Evolutionary conservation across 73 alveolate species (phyloP).

Genomic region (Paramecium octaurelia): DNA sequence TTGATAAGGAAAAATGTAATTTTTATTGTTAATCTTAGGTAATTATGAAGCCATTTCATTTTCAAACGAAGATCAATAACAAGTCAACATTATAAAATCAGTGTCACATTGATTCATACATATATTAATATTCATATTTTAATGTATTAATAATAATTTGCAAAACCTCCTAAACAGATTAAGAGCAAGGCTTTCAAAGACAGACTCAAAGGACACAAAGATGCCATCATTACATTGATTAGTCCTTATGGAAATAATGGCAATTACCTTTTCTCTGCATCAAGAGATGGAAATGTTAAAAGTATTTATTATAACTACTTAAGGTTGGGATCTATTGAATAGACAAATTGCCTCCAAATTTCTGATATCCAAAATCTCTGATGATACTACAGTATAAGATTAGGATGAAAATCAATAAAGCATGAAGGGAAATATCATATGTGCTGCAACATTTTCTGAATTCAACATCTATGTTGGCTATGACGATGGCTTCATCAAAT

Average conservation of each 20-base stretch:
- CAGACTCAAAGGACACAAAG: conserved; percentile 78
- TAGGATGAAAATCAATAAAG: conserved; percentile 29
- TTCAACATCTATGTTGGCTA: conserved; percentile 72
- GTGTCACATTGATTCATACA: background rate
- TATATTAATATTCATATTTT: background rate
- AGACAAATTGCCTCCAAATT: conserved; percentile 50
- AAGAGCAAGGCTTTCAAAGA: conserved; percentile 71
- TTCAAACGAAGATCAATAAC: background rate
- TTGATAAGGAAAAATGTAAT: conserved; percentile 17
- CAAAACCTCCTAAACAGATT: background rate
- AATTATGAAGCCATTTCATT: background rate
- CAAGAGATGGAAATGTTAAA: conserved; percentile 79
- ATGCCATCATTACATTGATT: conserved; percentile 67
- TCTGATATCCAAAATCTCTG: conserved; percentile 21
- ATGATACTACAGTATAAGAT: conserved; percentile 43
- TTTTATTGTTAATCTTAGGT: background rate
- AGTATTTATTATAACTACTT: conserved; percentile 26
- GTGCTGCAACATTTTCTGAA: conserved; percentile 66
- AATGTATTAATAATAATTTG: background rate
- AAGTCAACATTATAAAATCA: background rate
- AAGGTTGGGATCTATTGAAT: conserved; percentile 63
- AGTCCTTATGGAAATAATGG: conserved; percentile 78
- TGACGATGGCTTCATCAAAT: conserved; percentile 83
- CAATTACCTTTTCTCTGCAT: conserved; percentile 69
- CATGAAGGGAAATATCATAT: background rate